Evolutionary conservation across 371 early-diverging fungal genomes (phyloP).

Genomic region (Mortierella sp.): DNA sequence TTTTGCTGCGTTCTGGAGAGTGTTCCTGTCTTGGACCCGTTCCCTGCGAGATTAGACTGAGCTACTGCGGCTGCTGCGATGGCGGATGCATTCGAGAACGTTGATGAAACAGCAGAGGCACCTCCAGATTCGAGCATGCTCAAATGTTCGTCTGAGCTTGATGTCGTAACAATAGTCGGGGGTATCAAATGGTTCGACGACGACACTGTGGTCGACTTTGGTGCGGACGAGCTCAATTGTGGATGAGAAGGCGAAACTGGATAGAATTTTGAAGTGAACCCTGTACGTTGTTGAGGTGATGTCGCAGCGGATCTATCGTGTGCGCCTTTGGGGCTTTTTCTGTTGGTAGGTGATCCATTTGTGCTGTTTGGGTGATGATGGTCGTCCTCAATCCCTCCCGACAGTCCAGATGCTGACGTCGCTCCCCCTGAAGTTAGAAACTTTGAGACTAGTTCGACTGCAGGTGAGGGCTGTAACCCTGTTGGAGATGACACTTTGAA

Average conservation of each 20-base stretch:
- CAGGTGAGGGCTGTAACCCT: conserved; percentile 35
- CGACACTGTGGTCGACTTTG: conserved; percentile 34
- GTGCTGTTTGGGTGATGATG: conserved; percentile 7
- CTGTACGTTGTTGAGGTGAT: conserved; percentile 44
- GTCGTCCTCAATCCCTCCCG: conserved; percentile 20
- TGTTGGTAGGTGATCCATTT: conserved; percentile 18
- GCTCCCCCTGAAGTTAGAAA: conserved; percentile 22
- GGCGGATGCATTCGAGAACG: conserved; percentile 24
- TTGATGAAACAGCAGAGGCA: background rate
- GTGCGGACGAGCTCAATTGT: conserved; percentile 49
- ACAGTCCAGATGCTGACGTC: background rate
- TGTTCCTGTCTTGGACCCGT: conserved; percentile 38
- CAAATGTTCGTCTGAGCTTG: conserved; percentile 31
- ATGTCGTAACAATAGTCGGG: conserved; percentile 44
- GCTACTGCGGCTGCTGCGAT: conserved; percentile 54
- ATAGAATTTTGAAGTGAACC: conserved; percentile 51
- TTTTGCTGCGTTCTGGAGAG: conserved; percentile 53
- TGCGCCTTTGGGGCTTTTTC: conserved; percentile 11
- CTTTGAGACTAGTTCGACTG: conserved; percentile 40
- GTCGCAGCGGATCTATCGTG: conserved; percentile 38
- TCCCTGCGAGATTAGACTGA: conserved; percentile 34
- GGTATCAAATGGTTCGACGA: conserved; percentile 31
- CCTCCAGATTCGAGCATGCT: conserved; percentile 2
- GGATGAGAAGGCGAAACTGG: conserved; percentile 45
- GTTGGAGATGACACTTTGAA: conserved; percentile 27